phyloP scores from a whole-genome alignment of 495 filamentous ascomycete genomes.

The Aspergillus diversus region DNA sequence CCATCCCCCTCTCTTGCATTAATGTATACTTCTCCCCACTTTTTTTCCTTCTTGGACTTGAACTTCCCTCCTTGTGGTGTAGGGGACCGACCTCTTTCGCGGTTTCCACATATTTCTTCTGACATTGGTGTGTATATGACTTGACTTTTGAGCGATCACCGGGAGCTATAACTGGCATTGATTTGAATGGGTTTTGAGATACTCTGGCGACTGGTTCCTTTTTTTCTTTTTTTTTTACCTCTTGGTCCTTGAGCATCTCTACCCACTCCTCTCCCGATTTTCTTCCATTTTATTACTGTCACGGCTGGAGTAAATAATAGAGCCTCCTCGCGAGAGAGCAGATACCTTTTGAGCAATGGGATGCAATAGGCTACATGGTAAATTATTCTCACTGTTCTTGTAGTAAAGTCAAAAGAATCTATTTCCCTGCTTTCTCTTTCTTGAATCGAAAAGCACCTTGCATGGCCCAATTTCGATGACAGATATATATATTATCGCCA shows the following conservation, averaged over 20 bases:
- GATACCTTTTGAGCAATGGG: too few species aligned
- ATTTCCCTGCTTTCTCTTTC: too few species aligned
- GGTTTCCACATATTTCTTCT: neutral
- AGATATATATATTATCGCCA: neutral
- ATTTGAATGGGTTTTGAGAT: conserved; percentile 19
- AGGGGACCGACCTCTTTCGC: neutral
- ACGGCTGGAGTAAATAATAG: conserved; percentile 19
- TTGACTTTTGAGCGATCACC: conserved; percentile 20
- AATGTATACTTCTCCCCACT: conserved; percentile 1
- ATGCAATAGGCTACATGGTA: too few species aligned
- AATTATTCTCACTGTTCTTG: too few species aligned
- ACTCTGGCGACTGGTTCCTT: conserved; percentile 18
- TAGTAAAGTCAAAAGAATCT: too few species aligned
- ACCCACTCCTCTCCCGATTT: neutral
- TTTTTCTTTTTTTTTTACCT: conserved; percentile 10
- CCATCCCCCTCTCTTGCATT: conserved; percentile 6
- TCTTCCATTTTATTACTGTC: conserved; percentile 3
- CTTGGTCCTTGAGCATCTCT: neutral
- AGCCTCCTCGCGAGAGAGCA: too few species aligned
- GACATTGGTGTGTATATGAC: conserved; percentile 26
- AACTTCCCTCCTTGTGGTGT: conserved; percentile 1
- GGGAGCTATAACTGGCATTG: neutral
- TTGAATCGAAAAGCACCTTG: too few species aligned
- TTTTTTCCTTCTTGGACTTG: neutral
- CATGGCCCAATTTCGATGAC: too few species aligned